Percentiles rank a stretch among this genome's conserved stretches.
These are phyloP conservation scores for Euphrasia confusa DNA, from an alignment of 257 asterid genomes.

Conservation along the genomic window DNA sequence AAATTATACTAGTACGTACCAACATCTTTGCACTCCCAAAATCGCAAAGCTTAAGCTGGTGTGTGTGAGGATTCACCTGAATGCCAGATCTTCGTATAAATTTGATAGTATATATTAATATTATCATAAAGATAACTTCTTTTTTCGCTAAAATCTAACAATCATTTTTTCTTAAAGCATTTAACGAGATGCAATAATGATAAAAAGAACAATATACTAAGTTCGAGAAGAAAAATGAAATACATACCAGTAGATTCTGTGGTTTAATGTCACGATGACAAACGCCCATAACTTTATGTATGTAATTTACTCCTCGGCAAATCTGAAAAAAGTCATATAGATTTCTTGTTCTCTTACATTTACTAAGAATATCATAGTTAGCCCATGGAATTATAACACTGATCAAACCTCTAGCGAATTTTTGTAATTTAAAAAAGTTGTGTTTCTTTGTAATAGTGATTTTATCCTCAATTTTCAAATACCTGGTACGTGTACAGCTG, in stretches of 20 bases:
- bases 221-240: background rate
- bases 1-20: conserved; percentile 53
- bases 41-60: too few relatives aligned
- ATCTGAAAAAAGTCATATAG: conserved; percentile 40
- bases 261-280: conserved; percentile 56
- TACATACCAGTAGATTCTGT: conserved; percentile 77
- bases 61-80: conserved; percentile 59
- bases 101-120: background rate
- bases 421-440: too few relatives aligned
- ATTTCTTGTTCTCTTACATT: too few relatives aligned
- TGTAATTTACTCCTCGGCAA: conserved; percentile 14
- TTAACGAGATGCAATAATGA: background rate
- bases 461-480: background rate
- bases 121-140: too few relatives aligned
- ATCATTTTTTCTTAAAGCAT: too few relatives aligned
- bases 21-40: conserved; percentile 86
- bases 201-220: background rate
- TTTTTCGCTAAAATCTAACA: too few relatives aligned
- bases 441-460: too few relatives aligned
- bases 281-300: too few relatives aligned
- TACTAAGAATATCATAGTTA: too few relatives aligned
- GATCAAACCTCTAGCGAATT: too few relatives aligned
- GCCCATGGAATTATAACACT: too few relatives aligned
- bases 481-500: too few relatives aligned
- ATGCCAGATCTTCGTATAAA: background rate